phyloP scores from a whole-genome alignment of 2,329 filamentous ascomycete species.

The Dactylellina leptospora region DNA sequence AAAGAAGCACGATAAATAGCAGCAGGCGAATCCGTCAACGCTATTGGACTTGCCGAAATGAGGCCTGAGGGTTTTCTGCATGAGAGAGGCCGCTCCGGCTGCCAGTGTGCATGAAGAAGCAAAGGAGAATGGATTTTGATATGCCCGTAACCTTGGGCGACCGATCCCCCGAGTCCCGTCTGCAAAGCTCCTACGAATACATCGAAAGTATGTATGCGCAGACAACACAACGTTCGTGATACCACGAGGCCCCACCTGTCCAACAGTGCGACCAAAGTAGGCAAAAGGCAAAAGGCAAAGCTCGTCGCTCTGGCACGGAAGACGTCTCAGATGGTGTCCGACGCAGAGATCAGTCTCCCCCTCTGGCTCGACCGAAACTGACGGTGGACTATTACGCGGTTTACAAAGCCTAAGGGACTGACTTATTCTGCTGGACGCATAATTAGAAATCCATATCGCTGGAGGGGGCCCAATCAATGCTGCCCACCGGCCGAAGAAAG shows the following conservation, averaged over 20 bases:
- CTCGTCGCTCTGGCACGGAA: slow-evolving; percentile 16
- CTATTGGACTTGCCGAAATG: slow-evolving; percentile 52
- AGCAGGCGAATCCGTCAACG: slow-evolving; percentile 28
- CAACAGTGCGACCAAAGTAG: not conserved
- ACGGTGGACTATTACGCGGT: too few relatives aligned
- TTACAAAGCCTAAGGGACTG: too few relatives aligned
- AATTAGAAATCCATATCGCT: slow-evolving; percentile 50
- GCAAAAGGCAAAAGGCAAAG: slow-evolving; percentile 4
- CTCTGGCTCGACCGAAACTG: not conserved
- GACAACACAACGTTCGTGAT: slow-evolving; percentile 44
- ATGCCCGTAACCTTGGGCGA: slow-evolving; percentile 29
- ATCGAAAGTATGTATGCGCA: slow-evolving; percentile 13
- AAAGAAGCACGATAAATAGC: slow-evolving; percentile 14
- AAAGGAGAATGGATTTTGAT: slow-evolving; percentile 38
- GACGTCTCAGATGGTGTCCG: slow-evolving; percentile 27
- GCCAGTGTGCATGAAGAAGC: slow-evolving; percentile 35
- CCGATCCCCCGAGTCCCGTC: slow-evolving; percentile 23
- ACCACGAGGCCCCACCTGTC: slow-evolving; percentile 11
- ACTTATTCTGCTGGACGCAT: slow-evolving; percentile 24
- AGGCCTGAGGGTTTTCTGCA: slow-evolving; percentile 49
- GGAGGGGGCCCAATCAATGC: slow-evolving; percentile 41
- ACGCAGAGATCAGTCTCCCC: slow-evolving; percentile 4
- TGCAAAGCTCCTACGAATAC: slow-evolving; percentile 3
- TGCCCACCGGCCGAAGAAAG: slow-evolving; percentile 5
- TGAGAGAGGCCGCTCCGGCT: slow-evolving; percentile 33